A percentile compares a stretch with the other conserved stretches of the same genome.
These are phyloP conservation scores for Venturiaceae sp. DNA, from an alignment of 2,329 filamentous ascomycete species.

Conservation along the genomic window DNA sequence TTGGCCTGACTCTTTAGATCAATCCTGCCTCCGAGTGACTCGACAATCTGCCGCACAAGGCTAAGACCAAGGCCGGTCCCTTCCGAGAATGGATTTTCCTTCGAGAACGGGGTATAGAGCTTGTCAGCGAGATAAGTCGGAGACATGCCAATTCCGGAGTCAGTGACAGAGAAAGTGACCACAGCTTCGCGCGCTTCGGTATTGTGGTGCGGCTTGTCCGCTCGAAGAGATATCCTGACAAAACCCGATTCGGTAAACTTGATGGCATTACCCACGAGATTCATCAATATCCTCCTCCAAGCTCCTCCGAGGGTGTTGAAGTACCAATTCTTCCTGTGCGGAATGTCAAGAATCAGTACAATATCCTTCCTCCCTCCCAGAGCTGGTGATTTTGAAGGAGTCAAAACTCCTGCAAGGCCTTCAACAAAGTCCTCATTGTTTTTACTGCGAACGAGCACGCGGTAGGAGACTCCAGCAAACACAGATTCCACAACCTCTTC, in stretches of 20 bases:
- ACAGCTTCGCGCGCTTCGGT: background rate
- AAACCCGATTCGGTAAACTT: slow-evolving; percentile 27
- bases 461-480: background rate
- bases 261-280: slow-evolving; percentile 28
- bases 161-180: slow-evolving; percentile 19
- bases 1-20: slow-evolving; percentile 36
- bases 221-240: slow-evolving; percentile 22
- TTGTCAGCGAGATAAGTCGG: slow-evolving; percentile 50
- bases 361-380: slow-evolving; percentile 12
- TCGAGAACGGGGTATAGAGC: slow-evolving; percentile 53
- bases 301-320: slow-evolving; percentile 27
- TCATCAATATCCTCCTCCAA: slow-evolving; percentile 29
- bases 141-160: slow-evolving; percentile 58
- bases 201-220: no score
- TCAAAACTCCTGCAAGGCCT: no score
- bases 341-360: slow-evolving; percentile 24
- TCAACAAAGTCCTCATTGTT: no score
- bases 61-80: slow-evolving; percentile 57
- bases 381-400: no score
- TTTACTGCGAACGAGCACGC: background rate
- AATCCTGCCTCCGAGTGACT: slow-evolving; percentile 49
- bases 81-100: slow-evolving; percentile 50
- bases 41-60: slow-evolving; percentile 53
- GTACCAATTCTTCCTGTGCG: slow-evolving; percentile 22
- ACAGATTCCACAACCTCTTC: slow-evolving; percentile 3